Evolutionary conservation across 176 grass and related monocot genomes (phyloP).

Genomic region (Eleusine indica): DNA sequence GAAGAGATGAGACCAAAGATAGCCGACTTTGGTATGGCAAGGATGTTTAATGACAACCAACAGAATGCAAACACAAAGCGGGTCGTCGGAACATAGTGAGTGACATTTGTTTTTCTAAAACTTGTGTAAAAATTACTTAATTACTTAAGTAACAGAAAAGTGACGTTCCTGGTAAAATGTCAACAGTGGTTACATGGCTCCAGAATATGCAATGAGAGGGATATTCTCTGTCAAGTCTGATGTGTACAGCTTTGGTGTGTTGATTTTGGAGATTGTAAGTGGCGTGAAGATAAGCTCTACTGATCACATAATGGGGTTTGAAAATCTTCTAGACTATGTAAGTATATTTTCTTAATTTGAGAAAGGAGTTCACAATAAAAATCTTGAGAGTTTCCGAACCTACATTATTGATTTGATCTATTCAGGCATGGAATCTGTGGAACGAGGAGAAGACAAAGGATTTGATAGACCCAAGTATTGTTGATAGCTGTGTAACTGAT

Average conservation of each 20-base stretch:
- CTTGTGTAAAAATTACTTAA: not conserved
- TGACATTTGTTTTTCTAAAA: not conserved
- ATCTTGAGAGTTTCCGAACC: not conserved
- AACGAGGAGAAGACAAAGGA: slow-evolving; percentile 38
- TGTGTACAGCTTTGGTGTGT: slow-evolving; percentile 50
- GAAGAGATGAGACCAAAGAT: slow-evolving; percentile 43
- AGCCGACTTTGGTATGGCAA: slow-evolving; percentile 52
- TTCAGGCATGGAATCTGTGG: slow-evolving; percentile 53
- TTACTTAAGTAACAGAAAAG: not conserved
- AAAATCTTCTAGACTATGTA: slow-evolving; percentile 44
- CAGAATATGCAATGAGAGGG: slow-evolving; percentile 50
- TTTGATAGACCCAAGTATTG: slow-evolving; percentile 33
- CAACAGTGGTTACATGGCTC: slow-evolving; percentile 52
- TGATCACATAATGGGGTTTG: slow-evolving; percentile 9
- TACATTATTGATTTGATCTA: not conserved
- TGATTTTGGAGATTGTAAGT: slow-evolving; percentile 45
- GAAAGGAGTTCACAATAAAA: not conserved
- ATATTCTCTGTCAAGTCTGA: slow-evolving; percentile 52
- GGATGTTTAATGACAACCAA: slow-evolving; percentile 40
- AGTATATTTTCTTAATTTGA: not conserved
- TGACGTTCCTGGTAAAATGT: not conserved
- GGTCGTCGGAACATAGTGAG: slow-evolving; percentile 31
- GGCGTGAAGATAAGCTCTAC: slow-evolving; percentile 43
- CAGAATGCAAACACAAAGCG: slow-evolving; percentile 24
- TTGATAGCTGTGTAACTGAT: slow-evolving; percentile 8